phyloP scores from a whole-genome alignment of 192 early-diverging fungal species.

The Backusella parvicylindrica region DNA sequence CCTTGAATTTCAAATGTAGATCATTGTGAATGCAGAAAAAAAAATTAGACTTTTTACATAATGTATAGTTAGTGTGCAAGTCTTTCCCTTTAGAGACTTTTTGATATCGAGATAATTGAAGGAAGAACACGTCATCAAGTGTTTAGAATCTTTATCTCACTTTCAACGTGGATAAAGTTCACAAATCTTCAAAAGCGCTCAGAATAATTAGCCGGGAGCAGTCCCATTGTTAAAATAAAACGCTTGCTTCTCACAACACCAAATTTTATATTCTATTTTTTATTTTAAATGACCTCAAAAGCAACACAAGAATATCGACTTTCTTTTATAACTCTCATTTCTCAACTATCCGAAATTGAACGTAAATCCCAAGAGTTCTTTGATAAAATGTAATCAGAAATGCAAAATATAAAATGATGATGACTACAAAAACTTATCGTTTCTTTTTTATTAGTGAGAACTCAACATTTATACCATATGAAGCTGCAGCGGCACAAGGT shows the following conservation, averaged over 20 bases:
- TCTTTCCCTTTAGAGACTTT: too few species aligned
- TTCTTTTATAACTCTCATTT: constrained; percentile 29
- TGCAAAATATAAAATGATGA: background rate
- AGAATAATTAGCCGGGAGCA: background rate
- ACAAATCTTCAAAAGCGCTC: too few species aligned
- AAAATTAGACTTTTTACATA: too few species aligned
- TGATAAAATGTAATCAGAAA: constrained; percentile 28
- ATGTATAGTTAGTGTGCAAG: too few species aligned
- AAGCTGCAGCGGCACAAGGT: constrained; percentile 20
- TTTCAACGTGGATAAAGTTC: too few species aligned
- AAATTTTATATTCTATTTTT: background rate
- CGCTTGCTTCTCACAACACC: background rate
- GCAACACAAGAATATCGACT: constrained; percentile 34
- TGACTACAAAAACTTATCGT: background rate
- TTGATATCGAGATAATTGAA: too few species aligned
- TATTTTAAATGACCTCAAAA: constrained; percentile 24
- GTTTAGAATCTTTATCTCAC: too few species aligned
- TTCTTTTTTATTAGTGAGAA: constrained; percentile 21
- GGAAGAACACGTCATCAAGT: too few species aligned
- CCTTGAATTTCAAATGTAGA: too few species aligned
- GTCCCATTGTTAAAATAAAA: background rate
- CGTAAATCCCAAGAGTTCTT: constrained; percentile 30
- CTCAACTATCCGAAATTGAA: constrained; percentile 33
- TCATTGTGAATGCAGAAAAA: too few species aligned
- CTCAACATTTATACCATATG: constrained; percentile 15